Conservation (phyloP, 1,284 basidiomycete genomes). For the Moesziomyces antarcticus region DNA sequence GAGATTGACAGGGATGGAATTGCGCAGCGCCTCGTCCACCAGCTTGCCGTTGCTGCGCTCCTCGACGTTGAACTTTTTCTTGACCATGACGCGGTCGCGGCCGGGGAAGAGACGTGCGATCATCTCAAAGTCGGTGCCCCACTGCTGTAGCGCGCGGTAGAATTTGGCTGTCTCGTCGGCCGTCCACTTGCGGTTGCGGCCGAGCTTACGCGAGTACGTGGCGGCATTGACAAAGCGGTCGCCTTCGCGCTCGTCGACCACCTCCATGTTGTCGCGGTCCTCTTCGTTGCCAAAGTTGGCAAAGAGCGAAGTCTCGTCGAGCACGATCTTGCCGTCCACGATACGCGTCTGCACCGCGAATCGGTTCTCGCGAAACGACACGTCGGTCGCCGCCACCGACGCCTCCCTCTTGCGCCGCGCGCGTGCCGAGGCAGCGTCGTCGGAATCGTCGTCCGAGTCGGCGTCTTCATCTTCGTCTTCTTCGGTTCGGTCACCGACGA, state of each 20-base stretch:
- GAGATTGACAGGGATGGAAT: slow-evolving; percentile 59
- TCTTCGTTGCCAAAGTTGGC: slow-evolving; percentile 63
- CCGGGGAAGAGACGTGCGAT: slow-evolving; percentile 85
- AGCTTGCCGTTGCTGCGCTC: slow-evolving; percentile 77
- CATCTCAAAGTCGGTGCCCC: slow-evolving; percentile 90
- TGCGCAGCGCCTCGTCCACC: slow-evolving; percentile 59
- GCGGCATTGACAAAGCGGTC: slow-evolving; percentile 80
- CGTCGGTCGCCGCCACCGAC: slow-evolving; percentile 39
- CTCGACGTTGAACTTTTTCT: slow-evolving; percentile 88
- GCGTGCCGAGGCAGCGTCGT: slow-evolving; percentile 23
- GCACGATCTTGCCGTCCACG: slow-evolving; percentile 68
- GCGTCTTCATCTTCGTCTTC: slow-evolving; percentile 21
- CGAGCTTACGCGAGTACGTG: slow-evolving; percentile 76
- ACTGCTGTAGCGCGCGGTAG: slow-evolving; percentile 83
- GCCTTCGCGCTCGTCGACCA: slow-evolving; percentile 81
- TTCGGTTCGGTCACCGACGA: slow-evolving; percentile 10
- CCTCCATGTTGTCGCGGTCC: slow-evolving; percentile 77
- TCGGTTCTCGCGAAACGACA: slow-evolving; percentile 59
- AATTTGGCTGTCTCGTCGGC: slow-evolving; percentile 86
- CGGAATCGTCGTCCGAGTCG: slow-evolving; percentile 17
- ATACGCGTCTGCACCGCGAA: slow-evolving; percentile 67
- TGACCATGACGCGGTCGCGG: slow-evolving; percentile 86
- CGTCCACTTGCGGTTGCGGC: slow-evolving; percentile 79
- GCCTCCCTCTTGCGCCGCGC: slow-evolving; percentile 25
- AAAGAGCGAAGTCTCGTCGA: slow-evolving; percentile 67